Evolutionary conservation across 1,284 basidiomycete species (phyloP).

Genomic region (Boletus sp.): DNA sequence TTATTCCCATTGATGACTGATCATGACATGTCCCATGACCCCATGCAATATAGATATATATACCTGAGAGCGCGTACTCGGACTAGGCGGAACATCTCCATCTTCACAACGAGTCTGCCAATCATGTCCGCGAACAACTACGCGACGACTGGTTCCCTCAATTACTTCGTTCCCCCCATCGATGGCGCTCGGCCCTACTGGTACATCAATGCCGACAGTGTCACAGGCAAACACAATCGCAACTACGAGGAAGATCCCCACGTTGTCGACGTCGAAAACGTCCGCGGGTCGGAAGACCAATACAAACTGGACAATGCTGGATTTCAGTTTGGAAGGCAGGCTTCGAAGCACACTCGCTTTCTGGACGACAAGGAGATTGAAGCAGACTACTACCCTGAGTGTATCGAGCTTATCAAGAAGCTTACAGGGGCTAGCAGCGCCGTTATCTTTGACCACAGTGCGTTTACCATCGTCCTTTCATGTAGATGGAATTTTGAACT

Average conservation of each 20-base stretch:
- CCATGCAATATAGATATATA: conserved; percentile 14
- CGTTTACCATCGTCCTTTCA: conserved; percentile 8
- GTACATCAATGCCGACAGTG: conserved; percentile 14
- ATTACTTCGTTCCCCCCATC: conserved; percentile 19
- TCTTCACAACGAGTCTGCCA: neutral
- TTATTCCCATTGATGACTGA: neutral
- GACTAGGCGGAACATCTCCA: too few relatives aligned
- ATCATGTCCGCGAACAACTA: conserved; percentile 22
- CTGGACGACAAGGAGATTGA: conserved; percentile 42
- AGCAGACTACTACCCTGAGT: conserved; percentile 50
- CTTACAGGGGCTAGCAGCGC: conserved; percentile 49
- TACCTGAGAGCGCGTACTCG: neutral
- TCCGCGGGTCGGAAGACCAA: conserved; percentile 42
- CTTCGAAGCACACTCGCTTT: conserved; percentile 29
- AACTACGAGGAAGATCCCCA: conserved; percentile 20
- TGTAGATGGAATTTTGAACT: neutral
- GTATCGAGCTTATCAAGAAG: conserved; percentile 47
- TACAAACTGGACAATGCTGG: conserved; percentile 47
- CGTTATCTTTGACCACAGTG: conserved; percentile 57
- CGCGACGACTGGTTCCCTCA: conserved; percentile 17
- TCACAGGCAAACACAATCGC: conserved; percentile 1
- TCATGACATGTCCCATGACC: conserved; percentile 3
- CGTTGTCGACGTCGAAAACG: conserved; percentile 32
- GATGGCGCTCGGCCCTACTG: conserved; percentile 22
- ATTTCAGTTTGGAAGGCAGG: conserved; percentile 41